Conservation (phyloP, 352 stramenopile genomes). For the Pythium sukuiense region DNA sequence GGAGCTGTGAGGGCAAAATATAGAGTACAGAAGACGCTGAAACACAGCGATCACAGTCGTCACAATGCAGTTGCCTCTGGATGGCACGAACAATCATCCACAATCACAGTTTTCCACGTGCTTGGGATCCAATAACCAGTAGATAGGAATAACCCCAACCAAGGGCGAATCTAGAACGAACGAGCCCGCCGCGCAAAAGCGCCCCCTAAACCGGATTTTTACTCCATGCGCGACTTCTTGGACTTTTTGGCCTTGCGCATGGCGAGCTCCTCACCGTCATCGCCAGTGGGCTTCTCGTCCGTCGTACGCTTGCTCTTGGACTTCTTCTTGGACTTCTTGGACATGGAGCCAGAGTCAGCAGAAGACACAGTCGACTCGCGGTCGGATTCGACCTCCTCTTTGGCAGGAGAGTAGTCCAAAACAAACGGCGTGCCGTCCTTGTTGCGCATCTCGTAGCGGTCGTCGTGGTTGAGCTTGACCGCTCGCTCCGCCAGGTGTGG, state of each 20-base stretch:
- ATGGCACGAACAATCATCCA: no score
- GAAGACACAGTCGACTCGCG: constrained; percentile 18
- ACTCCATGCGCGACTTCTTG: constrained; percentile 28
- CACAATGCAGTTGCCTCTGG: no score
- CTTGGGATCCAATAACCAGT: no score
- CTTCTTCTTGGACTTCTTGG: constrained; percentile 32
- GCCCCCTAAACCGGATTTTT: no score
- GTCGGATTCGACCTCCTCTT: constrained; percentile 1
- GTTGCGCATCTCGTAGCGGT: constrained; percentile 88
- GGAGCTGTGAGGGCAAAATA: constrained; percentile 32
- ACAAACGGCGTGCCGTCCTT: constrained; percentile 27
- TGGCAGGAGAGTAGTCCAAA: neutral
- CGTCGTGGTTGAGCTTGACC: constrained; percentile 79
- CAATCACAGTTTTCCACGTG: no score
- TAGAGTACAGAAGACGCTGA: neutral
- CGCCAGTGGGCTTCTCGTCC: neutral
- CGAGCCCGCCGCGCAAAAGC: no score
- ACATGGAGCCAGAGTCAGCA: constrained; percentile 10
- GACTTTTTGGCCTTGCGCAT: constrained; percentile 28
- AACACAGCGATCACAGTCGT: no score
- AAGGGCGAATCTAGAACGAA: no score
- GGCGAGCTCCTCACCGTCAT: constrained; percentile 13
- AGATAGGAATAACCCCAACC: no score
- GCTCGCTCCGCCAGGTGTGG: constrained; percentile 84
- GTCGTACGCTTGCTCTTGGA: constrained; percentile 29